phyloP scores from a whole-genome alignment of 495 filamentous ascomycete genomes.

The Penicillium malachiteum region DNA sequence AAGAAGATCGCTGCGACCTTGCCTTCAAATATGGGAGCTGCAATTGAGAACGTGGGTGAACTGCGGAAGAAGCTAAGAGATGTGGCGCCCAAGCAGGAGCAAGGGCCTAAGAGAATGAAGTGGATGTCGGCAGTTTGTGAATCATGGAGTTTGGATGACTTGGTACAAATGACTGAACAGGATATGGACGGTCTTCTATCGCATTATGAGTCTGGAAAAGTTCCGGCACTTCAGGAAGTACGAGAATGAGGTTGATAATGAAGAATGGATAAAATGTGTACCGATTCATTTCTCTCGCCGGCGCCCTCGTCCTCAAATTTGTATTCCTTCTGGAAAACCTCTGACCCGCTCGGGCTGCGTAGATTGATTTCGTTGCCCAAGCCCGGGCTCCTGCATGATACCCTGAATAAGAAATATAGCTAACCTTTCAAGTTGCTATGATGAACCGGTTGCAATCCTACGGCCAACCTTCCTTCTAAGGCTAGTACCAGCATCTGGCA shows the following conservation, averaged over 20 bases:
- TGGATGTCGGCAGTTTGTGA: slow-evolving; percentile 96
- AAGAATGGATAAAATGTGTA: background rate
- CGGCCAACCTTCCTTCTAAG: background rate
- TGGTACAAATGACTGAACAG: slow-evolving; percentile 77
- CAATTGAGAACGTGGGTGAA: slow-evolving; percentile 78
- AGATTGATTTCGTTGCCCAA: background rate
- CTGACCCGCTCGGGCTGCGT: background rate
- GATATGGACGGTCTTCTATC: slow-evolving; percentile 78
- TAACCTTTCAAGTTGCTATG: background rate
- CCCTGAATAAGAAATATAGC: background rate
- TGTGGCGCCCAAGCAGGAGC: slow-evolving; percentile 66
- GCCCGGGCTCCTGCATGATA: background rate
- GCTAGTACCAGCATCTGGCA: no score
- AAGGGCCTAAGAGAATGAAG: slow-evolving; percentile 87
- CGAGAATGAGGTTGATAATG: slow-evolving; percentile 13
- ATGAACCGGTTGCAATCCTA: background rate
- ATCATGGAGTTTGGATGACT: slow-evolving; percentile 77
- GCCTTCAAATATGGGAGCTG: slow-evolving; percentile 73
- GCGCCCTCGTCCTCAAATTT: background rate
- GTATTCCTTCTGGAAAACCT: background rate
- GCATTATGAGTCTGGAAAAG: slow-evolving; percentile 58
- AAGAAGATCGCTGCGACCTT: slow-evolving; percentile 75
- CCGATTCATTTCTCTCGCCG: background rate
- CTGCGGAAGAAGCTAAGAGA: slow-evolving; percentile 76
- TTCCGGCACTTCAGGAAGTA: slow-evolving; percentile 42